Conservation (phyloP, 2,329 filamentous ascomycete species). For the Aureobasidium vineae region DNA sequence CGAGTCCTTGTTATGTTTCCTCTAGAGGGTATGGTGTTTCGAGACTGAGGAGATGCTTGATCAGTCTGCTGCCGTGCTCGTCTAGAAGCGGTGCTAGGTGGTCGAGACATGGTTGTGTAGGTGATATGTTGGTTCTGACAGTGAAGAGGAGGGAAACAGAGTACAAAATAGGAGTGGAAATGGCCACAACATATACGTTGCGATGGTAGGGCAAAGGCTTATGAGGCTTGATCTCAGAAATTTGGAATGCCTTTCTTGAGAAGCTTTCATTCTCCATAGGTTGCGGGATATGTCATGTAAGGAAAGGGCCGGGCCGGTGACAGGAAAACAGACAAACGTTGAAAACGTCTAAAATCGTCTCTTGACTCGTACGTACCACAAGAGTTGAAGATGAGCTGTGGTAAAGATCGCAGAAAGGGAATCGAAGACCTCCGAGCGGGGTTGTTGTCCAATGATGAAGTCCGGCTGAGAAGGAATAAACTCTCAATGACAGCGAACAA, state of each 20-base stretch:
- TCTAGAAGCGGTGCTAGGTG: background rate
- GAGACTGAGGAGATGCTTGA: constrained; percentile 2
- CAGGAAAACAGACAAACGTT: background rate
- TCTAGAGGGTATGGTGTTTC: background rate
- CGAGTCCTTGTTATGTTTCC: background rate
- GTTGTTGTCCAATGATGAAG: background rate
- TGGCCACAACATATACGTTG: constrained; percentile 21
- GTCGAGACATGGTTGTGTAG: background rate
- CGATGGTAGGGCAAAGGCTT: constrained; percentile 23
- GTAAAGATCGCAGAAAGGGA: background rate
- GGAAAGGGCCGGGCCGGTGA: constrained; percentile 5
- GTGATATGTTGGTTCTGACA: background rate
- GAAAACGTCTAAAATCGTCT: background rate
- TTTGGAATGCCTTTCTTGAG: background rate
- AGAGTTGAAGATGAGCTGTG: background rate
- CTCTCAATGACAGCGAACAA: background rate
- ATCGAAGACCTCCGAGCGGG: background rate
- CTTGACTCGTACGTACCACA: constrained; percentile 14
- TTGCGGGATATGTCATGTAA: constrained; percentile 8
- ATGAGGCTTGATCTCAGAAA: constrained; percentile 23
- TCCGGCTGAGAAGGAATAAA: constrained; percentile 14
- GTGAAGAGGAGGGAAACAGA: background rate
- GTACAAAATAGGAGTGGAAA: background rate
- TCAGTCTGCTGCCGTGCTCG: constrained; percentile 12
- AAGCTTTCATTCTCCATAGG: background rate